phyloP scores from a whole-genome alignment of 2,329 filamentous ascomycete species.

The Xylaria arbuscula region DNA sequence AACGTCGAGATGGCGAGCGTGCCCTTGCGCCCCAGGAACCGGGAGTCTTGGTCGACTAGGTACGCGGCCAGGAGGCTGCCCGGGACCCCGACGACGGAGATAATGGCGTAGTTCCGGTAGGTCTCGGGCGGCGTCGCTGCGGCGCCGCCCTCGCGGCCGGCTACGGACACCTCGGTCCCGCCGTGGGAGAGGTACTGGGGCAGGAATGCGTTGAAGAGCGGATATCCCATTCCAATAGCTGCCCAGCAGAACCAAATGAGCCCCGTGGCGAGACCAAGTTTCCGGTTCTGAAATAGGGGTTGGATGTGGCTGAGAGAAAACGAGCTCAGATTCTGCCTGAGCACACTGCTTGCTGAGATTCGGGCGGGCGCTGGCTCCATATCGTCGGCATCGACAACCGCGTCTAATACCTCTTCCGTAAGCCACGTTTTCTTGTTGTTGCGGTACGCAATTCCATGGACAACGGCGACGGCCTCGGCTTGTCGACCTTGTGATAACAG shows the following conservation, averaged over 20 bases:
- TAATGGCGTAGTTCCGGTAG: constrained; percentile 87
- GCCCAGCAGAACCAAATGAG: constrained; percentile 84
- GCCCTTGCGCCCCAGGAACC: constrained; percentile 74
- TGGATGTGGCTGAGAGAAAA: constrained; percentile 75
- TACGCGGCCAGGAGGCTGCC: constrained; percentile 80
- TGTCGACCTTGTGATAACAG: constrained; percentile 81
- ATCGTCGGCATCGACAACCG: constrained; percentile 60
- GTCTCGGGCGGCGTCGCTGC: constrained; percentile 56
- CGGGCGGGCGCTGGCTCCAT: constrained; percentile 38
- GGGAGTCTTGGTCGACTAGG: constrained; percentile 73
- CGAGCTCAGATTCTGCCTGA: constrained; percentile 69
- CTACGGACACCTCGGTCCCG: constrained; percentile 53
- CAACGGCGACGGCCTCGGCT: constrained; percentile 80
- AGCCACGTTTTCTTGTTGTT: constrained; percentile 80
- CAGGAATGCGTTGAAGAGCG: constrained; percentile 90
- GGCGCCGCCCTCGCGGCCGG: constrained; percentile 39
- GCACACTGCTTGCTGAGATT: constrained; percentile 54
- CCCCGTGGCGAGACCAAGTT: constrained; percentile 62
- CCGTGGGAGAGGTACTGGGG: constrained; percentile 81
- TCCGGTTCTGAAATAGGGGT: constrained; percentile 70
- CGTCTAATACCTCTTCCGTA: constrained; percentile 74
- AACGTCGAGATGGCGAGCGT: constrained; percentile 76
- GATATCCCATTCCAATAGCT: constrained; percentile 86
- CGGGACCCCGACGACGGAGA: constrained; percentile 79
- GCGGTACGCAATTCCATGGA: constrained; percentile 80